Evolutionary conservation across 192 early-diverging fungal species (phyloP).

Genomic region (Haplosporangium gracile): DNA sequence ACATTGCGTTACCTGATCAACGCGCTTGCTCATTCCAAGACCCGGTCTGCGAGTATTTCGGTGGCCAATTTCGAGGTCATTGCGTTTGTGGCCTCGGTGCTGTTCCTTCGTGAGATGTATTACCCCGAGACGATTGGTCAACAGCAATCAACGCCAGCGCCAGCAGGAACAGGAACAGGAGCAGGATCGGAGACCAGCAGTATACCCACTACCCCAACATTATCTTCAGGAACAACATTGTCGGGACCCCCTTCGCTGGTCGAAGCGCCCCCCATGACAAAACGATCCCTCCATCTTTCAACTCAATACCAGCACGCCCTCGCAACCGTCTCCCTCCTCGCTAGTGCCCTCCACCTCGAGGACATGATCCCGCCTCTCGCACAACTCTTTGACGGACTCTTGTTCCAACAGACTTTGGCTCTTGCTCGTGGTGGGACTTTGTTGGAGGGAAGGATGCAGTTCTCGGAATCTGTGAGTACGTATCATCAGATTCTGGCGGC

Average conservation of each 20-base stretch:
- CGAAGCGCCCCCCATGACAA: conserved; percentile 53
- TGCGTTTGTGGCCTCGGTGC: conserved; percentile 59
- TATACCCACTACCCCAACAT: conserved; percentile 21
- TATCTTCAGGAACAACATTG: neutral
- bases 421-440: conserved; percentile 51
- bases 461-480: conserved; percentile 22
- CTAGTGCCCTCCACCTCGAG: conserved; percentile 52
- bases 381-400: conserved; percentile 47
- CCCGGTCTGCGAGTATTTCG: conserved; percentile 32
- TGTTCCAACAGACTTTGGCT: conserved; percentile 52
- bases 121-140: conserved; percentile 20
- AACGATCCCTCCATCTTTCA: conserved; percentile 58
- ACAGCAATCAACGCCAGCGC: neutral
- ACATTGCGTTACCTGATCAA: conserved; percentile 62
- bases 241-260: conserved; percentile 4
- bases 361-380: conserved; percentile 31
- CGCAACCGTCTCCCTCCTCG: conserved; percentile 50
- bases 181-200: neutral
- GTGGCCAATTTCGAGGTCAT: conserved; percentile 63
- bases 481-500: conserved; percentile 45
- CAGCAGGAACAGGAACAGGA: neutral
- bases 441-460: conserved; percentile 42
- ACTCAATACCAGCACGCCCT: conserved; percentile 61
- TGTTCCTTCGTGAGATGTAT: conserved; percentile 50
- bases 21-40: conserved; percentile 45